Base-by-base conservation (phyloP, 495 filamentous ascomycete species). In the Cercophora scortea region DNA sequence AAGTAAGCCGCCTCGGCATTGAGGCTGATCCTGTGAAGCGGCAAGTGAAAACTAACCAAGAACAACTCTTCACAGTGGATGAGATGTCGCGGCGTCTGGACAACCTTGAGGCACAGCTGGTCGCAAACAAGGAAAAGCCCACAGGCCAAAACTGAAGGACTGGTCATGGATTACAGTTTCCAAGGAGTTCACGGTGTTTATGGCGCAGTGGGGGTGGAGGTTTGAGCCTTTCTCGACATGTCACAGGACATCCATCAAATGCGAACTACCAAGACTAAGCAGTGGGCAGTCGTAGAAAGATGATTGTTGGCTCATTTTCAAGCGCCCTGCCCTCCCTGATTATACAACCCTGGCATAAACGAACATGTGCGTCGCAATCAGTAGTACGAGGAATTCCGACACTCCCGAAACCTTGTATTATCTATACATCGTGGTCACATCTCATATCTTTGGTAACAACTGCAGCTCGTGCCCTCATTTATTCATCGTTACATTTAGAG, bases 21-120 rank as follows among this genome's bases (percentile, higher is more conserved):
- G 36, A 38, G n/a, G 12, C 36, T 41, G 6, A 44, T 19, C 25
- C 25, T 25, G n/a, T n/a, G 4, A 11, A 44, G 13, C 15, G n/a
- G 42, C 5, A 7, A 17, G 6, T 18, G 42, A 17, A 17, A 25
- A 25, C 25, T 44, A 18, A 8, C 12, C 6, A 11, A 43, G 3
- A 33, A 25, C 9, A 16, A 42, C 32, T 19, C 25, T 35, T 2
- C 38, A 33, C 56, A 96, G 90, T 97, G 84, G 92, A 97, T 60
- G 93, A 96, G 50, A 96, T 97, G 92, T 85, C 89, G 11, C 77
- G 85, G 53, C 85, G 92, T 15, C 70, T 97, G 5, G 92, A 97
- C 64, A 88, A 85, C 46, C 79, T 97, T 35, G 92, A 97, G 67
- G 76, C 86, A 41, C 84, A 85, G 15, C 69, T 91, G 34, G 74